These are phyloP conservation scores for Tripterygium wilfordii DNA, from an alignment of 177 flowering plant species.

Conservation along the genomic window DNA sequence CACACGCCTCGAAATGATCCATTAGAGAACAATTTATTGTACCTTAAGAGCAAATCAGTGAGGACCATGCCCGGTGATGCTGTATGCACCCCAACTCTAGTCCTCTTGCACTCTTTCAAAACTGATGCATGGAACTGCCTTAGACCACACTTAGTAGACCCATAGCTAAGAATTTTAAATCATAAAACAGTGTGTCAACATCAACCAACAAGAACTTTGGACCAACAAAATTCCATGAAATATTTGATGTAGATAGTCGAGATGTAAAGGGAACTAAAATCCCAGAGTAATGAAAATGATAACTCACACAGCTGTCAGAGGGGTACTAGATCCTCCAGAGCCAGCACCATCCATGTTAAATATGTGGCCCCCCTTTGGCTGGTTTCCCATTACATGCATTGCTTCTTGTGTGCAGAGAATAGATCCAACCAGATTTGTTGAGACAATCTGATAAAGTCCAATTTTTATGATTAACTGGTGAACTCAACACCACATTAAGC, in stretches of 20 bases:
- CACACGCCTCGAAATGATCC: too few relatives aligned
- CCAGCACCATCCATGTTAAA: constrained; percentile 99
- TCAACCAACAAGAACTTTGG: background rate
- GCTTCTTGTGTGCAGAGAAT: constrained; percentile 92
- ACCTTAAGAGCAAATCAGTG: constrained; percentile 91
- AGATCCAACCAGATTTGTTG: constrained; percentile 90
- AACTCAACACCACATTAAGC: too few relatives aligned
- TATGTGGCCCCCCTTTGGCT: constrained; percentile 74
- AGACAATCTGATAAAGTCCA: constrained; percentile 64
- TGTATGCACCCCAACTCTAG: constrained; percentile 90
- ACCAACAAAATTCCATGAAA: too few relatives aligned
- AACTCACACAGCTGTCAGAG: constrained; percentile 95
- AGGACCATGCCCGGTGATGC: constrained; percentile 99
- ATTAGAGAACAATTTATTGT: too few relatives aligned
- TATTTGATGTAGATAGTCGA: too few relatives aligned
- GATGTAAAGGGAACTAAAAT: background rate
- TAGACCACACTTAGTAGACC: constrained; percentile 93
- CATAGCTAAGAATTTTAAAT: constrained; percentile 49
- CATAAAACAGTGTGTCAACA: background rate
- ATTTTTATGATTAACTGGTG: too few relatives aligned
- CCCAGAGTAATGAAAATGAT: background rate
- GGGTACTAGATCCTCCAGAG: constrained; percentile 96
- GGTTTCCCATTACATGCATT: constrained; percentile 58
- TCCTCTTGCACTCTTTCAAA: constrained; percentile 66
- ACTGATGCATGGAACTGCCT: constrained; percentile 91